Evolutionary conservation across 768 basidiomycete genomes (phyloP).

Genomic region (Boletus barrowsii): DNA sequence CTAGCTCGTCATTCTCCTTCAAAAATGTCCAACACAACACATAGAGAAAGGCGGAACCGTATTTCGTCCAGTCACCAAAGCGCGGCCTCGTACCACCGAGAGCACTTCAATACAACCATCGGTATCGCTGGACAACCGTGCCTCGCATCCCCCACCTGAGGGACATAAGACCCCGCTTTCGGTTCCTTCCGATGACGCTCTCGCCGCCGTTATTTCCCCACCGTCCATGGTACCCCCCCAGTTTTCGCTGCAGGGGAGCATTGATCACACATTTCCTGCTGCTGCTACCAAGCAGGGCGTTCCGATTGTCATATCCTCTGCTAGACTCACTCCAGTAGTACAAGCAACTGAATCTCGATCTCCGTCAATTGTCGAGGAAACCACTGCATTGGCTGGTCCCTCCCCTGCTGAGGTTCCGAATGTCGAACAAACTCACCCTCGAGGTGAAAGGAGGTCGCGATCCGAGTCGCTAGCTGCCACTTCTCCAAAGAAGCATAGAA

Average conservation of each 20-base stretch:
- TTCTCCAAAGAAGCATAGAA: conserved; percentile 34
- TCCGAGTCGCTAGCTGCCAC: conserved; percentile 15
- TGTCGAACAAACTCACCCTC: conserved; percentile 7
- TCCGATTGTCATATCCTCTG: conserved; percentile 20
- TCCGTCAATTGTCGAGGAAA: not conserved
- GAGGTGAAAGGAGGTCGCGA: conserved; percentile 19
- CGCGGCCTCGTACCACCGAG: conserved; percentile 43
- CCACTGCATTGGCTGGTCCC: not conserved
- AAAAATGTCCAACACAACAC: not conserved
- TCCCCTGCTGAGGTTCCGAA: conserved; percentile 19
- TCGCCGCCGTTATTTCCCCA: not conserved
- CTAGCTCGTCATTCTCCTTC: not conserved
- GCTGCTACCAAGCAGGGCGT: conserved; percentile 5
- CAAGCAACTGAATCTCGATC: conserved; percentile 1
- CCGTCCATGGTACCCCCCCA: conserved; percentile 6
- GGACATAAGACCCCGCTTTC: not conserved
- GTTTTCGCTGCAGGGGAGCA: conserved; percentile 4
- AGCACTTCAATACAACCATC: conserved; percentile 15
- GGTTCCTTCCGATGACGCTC: not conserved
- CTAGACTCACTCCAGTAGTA: conserved; percentile 7
- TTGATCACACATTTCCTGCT: conserved; percentile 1
- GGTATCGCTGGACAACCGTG: conserved; percentile 12
- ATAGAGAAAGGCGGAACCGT: conserved; percentile 70
- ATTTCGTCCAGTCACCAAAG: conserved; percentile 65
- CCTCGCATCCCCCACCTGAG: conserved; percentile 10